phyloP scores from a whole-genome alignment of 805 yeast genomes.

The Starmerella sp. region DNA sequence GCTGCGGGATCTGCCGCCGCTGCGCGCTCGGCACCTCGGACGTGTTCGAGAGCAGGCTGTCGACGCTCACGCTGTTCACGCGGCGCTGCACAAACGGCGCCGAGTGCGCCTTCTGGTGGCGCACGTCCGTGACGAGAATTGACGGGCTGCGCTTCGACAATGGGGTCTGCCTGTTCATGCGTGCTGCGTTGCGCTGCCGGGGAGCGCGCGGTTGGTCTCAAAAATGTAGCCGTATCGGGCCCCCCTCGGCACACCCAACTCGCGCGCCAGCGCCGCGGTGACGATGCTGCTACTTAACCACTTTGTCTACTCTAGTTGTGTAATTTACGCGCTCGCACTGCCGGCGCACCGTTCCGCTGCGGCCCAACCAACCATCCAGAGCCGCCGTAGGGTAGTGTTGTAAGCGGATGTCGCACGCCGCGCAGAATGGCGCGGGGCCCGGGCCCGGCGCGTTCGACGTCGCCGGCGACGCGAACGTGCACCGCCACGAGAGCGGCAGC shows the following conservation, averaged over 20 bases:
- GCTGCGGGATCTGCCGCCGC: constrained; percentile 28
- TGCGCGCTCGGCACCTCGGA: constrained; percentile 85
- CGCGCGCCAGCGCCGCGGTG: too few relatives aligned
- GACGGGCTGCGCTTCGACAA: constrained; percentile 86
- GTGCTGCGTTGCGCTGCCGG: not conserved
- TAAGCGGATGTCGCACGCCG: too few relatives aligned
- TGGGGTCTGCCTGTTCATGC: constrained; percentile 29
- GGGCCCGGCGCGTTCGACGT: not conserved
- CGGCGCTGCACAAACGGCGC: constrained; percentile 45
- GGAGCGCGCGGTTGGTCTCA: not conserved
- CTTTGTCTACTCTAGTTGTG: too few relatives aligned
- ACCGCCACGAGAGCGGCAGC: constrained; percentile 38
- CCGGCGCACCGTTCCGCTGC: too few relatives aligned
- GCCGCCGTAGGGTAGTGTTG: too few relatives aligned
- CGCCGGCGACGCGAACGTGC: not conserved
- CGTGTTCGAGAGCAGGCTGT: constrained; percentile 60
- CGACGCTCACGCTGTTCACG: constrained; percentile 71
- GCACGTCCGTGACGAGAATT: constrained; percentile 79
- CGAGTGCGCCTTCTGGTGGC: constrained; percentile 36
- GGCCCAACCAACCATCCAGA: too few relatives aligned
- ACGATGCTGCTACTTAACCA: too few relatives aligned
- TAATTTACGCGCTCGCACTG: too few relatives aligned
- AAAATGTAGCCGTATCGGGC: not conserved
- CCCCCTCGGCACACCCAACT: too few relatives aligned
- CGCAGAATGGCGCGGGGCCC: too few relatives aligned